Evolutionary conservation across 108 stramenopile genomes (phyloP), one percentile per base, ranked within the genome.

Genomic region (Nannochloropsis salina): DNA sequence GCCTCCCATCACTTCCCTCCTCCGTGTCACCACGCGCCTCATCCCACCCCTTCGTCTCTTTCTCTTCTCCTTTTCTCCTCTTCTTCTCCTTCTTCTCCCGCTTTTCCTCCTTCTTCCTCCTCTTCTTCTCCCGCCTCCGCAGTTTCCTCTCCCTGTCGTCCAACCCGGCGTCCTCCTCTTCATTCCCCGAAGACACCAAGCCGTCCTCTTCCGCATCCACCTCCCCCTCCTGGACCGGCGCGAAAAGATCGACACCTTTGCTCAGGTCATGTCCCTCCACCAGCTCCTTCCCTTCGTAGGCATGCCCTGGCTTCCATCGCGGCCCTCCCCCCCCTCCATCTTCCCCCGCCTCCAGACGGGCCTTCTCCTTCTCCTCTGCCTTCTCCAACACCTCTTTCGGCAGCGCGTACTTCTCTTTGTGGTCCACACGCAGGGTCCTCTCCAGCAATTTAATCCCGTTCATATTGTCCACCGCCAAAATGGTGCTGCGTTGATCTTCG

Each of bases 391-490:
- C 81, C 85, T 97, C 93, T 51, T 96, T 96, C 11, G 97, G 97
- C 86, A 98, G 90, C 44, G 95, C 91, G 92, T 98, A 99, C 82
- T 94, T 94, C 84, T 99, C 96, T 41, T 95, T 94, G 90, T 99
- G 99, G 93, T 99, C 99, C 42, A 97, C 94, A 41, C 97, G 90
- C 44, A 99, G 79, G 18, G 94, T 94, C 83, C 97, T 87, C 20
- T 94, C 97, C 86, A 96, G 88, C 21, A 98, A 81, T 42, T 86
- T 44, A 15, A 79, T 87, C 44, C 98, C 98, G 80, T 92, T 93
- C 21, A 98, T 92, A 89, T 99, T 99, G 89, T 99, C 99, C 84
- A 99, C 98, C 1, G 98, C 99, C 87, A 99, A 89, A 40, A 99
- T 91, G 83, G 97, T 96, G 83, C 94, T 94, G 80, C 97, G 44